Conservation (phyloP, 331 rosid genomes). For the Quercus phellos region DNA sequence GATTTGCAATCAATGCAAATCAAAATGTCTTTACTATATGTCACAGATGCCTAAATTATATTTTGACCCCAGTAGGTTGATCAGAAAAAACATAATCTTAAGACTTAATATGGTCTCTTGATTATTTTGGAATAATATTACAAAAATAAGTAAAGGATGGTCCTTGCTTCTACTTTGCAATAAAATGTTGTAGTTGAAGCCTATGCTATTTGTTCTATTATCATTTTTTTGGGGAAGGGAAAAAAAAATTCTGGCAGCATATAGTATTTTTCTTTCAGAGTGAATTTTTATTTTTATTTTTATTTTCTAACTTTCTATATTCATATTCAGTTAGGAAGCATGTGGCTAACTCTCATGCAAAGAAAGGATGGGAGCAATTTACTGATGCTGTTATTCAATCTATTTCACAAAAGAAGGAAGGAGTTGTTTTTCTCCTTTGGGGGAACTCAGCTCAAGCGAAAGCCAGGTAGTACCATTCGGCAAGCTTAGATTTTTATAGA, state of each 20-base stretch:
- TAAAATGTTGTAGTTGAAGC: too few species aligned
- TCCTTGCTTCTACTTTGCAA: too few species aligned
- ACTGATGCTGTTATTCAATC: slow-evolving; percentile 84
- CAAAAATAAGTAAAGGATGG: too few species aligned
- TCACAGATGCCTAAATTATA: neutral
- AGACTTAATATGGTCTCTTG: neutral
- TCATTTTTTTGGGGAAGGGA: too few species aligned
- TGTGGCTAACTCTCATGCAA: slow-evolving; percentile 89
- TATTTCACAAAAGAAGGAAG: slow-evolving; percentile 74
- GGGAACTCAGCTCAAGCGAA: slow-evolving; percentile 91
- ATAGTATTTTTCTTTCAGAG: neutral
- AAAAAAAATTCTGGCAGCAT: neutral
- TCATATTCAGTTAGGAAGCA: slow-evolving; percentile 68
- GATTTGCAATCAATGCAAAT: neutral
- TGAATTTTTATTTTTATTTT: neutral
- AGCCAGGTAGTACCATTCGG: slow-evolving; percentile 41
- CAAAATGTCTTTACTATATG: neutral
- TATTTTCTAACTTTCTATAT: neutral
- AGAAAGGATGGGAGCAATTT: slow-evolving; percentile 94
- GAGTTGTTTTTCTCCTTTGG: slow-evolving; percentile 87
- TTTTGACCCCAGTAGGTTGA: too few species aligned
- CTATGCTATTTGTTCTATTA: too few species aligned
- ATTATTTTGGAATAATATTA: too few species aligned
- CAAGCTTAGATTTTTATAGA: neutral
- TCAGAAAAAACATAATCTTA: too few species aligned